Percentiles rank a stretch among this genome's conserved stretches.
phyloP scores from a whole-genome alignment of 768 basidiomycete genomes.

The Myochromella boudieri region DNA sequence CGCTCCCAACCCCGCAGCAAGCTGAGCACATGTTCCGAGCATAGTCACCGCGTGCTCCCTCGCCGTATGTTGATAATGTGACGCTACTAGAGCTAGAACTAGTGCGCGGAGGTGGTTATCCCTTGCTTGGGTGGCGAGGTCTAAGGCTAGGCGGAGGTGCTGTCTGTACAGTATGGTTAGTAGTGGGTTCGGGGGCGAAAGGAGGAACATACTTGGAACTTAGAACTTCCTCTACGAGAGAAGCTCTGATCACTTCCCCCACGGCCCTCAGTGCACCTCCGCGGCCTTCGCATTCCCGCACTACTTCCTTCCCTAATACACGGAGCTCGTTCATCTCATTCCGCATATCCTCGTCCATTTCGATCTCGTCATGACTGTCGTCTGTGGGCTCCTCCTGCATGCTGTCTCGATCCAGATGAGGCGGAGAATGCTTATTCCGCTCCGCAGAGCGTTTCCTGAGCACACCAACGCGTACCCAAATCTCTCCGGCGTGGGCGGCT shows the following conservation, averaged over 20 bases:
- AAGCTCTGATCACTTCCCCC: slow-evolving; percentile 55
- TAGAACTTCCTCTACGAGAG: slow-evolving; percentile 53
- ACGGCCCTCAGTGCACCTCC: slow-evolving; percentile 58
- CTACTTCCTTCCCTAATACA: slow-evolving; percentile 34
- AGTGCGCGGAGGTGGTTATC: slow-evolving; percentile 77
- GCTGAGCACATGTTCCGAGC: slow-evolving; percentile 64
- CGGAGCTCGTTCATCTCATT: slow-evolving; percentile 30
- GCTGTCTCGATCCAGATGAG: slow-evolving; percentile 16
- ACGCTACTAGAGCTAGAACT: slow-evolving; percentile 63
- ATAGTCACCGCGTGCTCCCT: slow-evolving; percentile 67
- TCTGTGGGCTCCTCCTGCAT: slow-evolving; percentile 3
- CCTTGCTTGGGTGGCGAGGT: slow-evolving; percentile 52
- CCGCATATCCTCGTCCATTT: slow-evolving; percentile 5
- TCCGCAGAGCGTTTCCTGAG: slow-evolving; percentile 18
- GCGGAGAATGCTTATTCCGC: background rate
- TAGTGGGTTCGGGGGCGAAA: slow-evolving; percentile 12
- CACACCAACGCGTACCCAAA: slow-evolving; percentile 48
- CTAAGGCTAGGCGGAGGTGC: slow-evolving; percentile 59
- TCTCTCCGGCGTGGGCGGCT: slow-evolving; percentile 52
- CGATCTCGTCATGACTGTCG: background rate
- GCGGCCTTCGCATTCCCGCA: slow-evolving; percentile 44
- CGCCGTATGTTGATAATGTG: slow-evolving; percentile 53
- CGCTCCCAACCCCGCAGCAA: slow-evolving; percentile 71
- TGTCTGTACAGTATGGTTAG: slow-evolving; percentile 34
- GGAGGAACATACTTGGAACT: slow-evolving; percentile 54